Evolutionary conservation across 345 rosid genomes (phyloP).

Genomic region (Acer negundo): DNA sequence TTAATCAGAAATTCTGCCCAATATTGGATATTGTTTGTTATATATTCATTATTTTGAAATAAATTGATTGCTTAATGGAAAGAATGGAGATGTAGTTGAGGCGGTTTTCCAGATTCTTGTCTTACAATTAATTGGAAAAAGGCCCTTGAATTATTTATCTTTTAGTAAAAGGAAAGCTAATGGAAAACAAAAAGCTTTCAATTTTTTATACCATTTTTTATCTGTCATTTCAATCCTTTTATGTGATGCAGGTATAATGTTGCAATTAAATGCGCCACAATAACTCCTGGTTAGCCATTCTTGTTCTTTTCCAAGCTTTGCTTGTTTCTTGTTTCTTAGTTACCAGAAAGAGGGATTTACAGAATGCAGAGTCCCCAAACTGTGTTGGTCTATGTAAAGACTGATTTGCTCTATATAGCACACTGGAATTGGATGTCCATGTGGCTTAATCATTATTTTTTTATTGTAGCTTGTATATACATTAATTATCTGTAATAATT

Average conservation of each 20-base stretch:
- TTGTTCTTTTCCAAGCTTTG: not conserved
- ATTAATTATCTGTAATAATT: constrained; percentile 10
- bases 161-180: not conserved
- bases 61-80: not conserved
- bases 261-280: constrained; percentile 97
- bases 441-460: not conserved
- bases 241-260: constrained; percentile 74
- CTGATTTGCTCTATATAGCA: not conserved
- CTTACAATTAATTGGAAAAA: not conserved
- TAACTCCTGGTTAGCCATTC: constrained; percentile 80
- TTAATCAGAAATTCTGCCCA: not conserved
- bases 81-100: not conserved
- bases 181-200: constrained; percentile 4
- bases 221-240: constrained; percentile 2
- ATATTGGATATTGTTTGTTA: not conserved
- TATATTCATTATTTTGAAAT: not conserved
- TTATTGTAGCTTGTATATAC: not conserved
- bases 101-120: not conserved
- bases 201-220: not conserved
- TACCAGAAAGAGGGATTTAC: not conserved
- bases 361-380: not conserved
- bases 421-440: not conserved
- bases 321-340: not conserved
- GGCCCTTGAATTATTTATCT: not conserved
- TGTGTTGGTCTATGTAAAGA: not conserved